A percentile compares a stretch with the other conserved stretches of the same genome.
phyloP scores from a whole-genome alignment of 495 filamentous ascomycete genomes.

The Staphylotrichum tortipilum region DNA sequence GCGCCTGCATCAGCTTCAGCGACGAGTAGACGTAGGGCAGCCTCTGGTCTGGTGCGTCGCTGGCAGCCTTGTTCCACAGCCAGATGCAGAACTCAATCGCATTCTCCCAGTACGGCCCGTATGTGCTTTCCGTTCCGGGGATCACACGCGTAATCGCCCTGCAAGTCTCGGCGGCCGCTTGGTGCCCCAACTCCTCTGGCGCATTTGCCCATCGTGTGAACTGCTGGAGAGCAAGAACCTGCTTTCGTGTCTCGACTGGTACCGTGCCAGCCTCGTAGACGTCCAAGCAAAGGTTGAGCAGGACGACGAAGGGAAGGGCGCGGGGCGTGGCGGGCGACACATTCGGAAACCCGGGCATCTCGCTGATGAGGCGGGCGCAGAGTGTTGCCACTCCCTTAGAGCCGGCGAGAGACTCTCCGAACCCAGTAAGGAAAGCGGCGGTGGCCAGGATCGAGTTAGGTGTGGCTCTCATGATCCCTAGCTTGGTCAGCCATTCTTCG shows the following conservation, averaged over 20 bases:
- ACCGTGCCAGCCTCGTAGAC: conserved; percentile 37
- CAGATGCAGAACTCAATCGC: conserved; percentile 48
- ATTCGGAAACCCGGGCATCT: conserved; percentile 36
- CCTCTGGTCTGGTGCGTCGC: conserved; percentile 22
- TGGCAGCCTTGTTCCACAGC: conserved; percentile 43
- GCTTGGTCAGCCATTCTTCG: conserved; percentile 34
- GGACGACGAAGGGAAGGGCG: conserved; percentile 31
- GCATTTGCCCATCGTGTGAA: conserved; percentile 58
- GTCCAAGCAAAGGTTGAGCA: conserved; percentile 37
- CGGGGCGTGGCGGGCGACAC: conserved; percentile 20
- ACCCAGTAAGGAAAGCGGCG: conserved; percentile 45
- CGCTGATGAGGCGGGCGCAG: conserved; percentile 47
- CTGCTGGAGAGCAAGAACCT: conserved; percentile 76
- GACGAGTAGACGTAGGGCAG: conserved; percentile 60
- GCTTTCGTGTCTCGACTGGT: conserved; percentile 64
- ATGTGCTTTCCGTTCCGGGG: conserved; percentile 63
- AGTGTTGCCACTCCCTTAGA: conserved; percentile 38
- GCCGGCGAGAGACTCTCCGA: conserved; percentile 38
- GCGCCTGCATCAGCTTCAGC: conserved; percentile 56
- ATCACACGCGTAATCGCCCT: conserved; percentile 57
- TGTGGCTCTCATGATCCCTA: conserved; percentile 31
- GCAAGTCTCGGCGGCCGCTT: conserved; percentile 52
- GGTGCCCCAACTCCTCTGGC: conserved; percentile 38
- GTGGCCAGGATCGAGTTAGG: conserved; percentile 40
- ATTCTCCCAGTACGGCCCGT: conserved; percentile 77